Conservation (phyloP, 768 basidiomycete species). For the Rhizopogon vesiculosus region DNA sequence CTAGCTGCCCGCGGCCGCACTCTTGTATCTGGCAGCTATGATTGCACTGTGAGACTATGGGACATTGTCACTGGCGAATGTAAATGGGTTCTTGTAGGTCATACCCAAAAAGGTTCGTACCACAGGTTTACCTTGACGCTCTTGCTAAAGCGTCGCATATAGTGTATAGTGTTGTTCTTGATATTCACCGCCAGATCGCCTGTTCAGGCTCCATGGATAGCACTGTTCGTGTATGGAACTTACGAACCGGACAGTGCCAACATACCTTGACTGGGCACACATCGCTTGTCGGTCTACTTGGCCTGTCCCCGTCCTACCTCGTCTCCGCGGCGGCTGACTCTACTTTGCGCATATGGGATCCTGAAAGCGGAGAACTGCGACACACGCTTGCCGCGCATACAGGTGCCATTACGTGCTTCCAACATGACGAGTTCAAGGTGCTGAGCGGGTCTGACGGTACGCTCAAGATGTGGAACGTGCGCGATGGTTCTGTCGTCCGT, state of each 20-base stretch:
- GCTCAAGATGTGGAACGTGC: slow-evolving; percentile 96
- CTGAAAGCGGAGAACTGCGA: slow-evolving; percentile 71
- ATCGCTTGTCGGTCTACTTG: slow-evolving; percentile 90
- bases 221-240: slow-evolving; percentile 92
- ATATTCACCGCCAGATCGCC: slow-evolving; percentile 80
- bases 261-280: slow-evolving; percentile 88
- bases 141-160: slow-evolving; percentile 9
- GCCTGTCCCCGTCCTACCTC: slow-evolving; percentile 82
- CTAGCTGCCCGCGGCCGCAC: slow-evolving; percentile 88
- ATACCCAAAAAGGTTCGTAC: slow-evolving; percentile 82
- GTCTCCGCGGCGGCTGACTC: slow-evolving; percentile 97
- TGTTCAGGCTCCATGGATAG: slow-evolving; percentile 99
- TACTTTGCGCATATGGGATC: slow-evolving; percentile 93
- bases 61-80: slow-evolving; percentile 82
- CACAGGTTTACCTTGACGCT: background rate
- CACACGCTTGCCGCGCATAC: slow-evolving; percentile 87
- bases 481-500: slow-evolving; percentile 79
- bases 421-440: slow-evolving; percentile 97
- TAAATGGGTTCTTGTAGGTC: slow-evolving; percentile 77
- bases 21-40: slow-evolving; percentile 93
- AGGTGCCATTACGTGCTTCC: slow-evolving; percentile 99
- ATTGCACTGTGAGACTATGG: slow-evolving; percentile 94
- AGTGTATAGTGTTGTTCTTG: slow-evolving; percentile 96
- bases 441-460: slow-evolving; percentile 94
- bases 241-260: slow-evolving; percentile 74